Evolutionary conservation across 371 early-diverging fungal genomes (phyloP).

Genomic region (Umbelopsis sp.): DNA sequence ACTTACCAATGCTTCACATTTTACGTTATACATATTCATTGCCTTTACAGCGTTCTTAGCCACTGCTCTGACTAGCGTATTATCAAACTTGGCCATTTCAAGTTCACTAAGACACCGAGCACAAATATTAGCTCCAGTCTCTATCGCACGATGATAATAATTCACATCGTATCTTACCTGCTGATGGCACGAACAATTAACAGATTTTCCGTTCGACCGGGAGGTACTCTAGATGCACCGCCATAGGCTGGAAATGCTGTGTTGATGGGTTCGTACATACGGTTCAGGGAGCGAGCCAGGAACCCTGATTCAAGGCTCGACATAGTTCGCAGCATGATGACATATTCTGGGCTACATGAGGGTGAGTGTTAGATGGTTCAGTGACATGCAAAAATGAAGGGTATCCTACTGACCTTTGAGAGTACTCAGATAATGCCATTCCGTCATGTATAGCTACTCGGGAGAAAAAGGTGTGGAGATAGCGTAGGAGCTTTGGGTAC

Average conservation of each 20-base stretch:
- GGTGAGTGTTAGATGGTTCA: background rate
- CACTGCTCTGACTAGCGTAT: conserved; percentile 49
- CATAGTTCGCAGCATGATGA: conserved; percentile 69
- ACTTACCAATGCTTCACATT: conserved; percentile 59
- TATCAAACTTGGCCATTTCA: conserved; percentile 65
- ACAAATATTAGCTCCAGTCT: background rate
- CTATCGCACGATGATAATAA: background rate
- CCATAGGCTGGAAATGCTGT: conserved; percentile 54
- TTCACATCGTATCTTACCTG: conserved; percentile 37
- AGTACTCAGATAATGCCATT: conserved; percentile 49
- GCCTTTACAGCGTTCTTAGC: conserved; percentile 60
- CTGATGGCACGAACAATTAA: conserved; percentile 58
- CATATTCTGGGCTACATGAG: conserved; percentile 60
- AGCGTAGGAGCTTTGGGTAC: conserved; percentile 74
- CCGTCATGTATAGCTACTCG: conserved; percentile 69
- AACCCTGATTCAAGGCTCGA: conserved; percentile 73
- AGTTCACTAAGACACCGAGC: conserved; percentile 52
- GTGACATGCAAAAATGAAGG: background rate
- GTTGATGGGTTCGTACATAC: conserved; percentile 66
- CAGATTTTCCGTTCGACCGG: conserved; percentile 55
- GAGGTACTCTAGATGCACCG: conserved; percentile 34
- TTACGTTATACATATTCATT: conserved; percentile 54
- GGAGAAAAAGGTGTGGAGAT: conserved; percentile 77
- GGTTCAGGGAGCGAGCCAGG: conserved; percentile 61
- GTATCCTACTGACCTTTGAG: conserved; percentile 47